Evolutionary conservation across 1,139 yeast genomes (phyloP).

Genomic region (Geotrichum klebahnii): DNA sequence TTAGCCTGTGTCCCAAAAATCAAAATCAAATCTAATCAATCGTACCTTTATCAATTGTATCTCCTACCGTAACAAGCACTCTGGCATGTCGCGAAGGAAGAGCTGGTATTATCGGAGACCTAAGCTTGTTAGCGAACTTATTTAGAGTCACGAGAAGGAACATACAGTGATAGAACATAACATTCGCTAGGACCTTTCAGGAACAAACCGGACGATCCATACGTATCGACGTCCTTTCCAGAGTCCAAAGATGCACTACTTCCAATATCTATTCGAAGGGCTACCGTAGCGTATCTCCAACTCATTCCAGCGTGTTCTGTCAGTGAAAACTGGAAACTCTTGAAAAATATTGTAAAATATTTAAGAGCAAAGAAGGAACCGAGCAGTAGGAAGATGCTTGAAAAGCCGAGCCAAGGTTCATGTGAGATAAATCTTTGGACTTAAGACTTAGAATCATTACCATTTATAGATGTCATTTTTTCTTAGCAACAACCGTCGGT

Average conservation of each 20-base stretch:
- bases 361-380: background rate
- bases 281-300: slow-evolving; percentile 17
- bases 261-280: slow-evolving; percentile 16
- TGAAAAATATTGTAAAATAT: background rate
- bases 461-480: background rate
- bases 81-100: background rate
- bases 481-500: background rate
- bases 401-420: background rate
- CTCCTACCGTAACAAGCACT: slow-evolving; percentile 8
- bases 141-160: background rate
- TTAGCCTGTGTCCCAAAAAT: background rate
- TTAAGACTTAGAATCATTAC: background rate
- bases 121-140: background rate
- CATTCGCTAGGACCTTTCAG: slow-evolving; percentile 2
- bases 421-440: background rate
- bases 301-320: background rate
- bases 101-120: slow-evolving; percentile 13
- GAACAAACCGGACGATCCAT: slow-evolving; percentile 20
- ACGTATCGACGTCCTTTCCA: slow-evolving; percentile 11
- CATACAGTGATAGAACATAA: slow-evolving; percentile 17
- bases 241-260: background rate
- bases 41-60: slow-evolving; percentile 13
- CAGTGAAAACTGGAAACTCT: background rate
- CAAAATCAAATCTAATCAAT: too few species aligned
- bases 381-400: background rate